A percentile compares a stretch with the other conserved stretches of the same genome.
Conservation (phyloP, 768 basidiomycete species). For the Galerina sulciceps region DNA sequence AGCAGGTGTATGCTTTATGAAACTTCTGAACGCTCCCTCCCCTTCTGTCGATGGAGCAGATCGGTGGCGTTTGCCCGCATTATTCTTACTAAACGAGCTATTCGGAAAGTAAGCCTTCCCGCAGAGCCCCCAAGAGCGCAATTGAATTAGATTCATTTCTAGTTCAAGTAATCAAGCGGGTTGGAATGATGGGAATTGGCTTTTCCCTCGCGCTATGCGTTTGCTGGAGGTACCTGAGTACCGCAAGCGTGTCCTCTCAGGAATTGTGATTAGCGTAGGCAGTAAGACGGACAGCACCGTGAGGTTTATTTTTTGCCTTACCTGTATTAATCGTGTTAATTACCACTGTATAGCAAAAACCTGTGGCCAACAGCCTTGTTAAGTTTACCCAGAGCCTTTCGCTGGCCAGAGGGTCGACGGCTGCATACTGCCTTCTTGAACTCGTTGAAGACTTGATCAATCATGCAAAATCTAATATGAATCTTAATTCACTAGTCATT, state of each 20-base stretch:
- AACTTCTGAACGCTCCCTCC: slow-evolving; percentile 49
- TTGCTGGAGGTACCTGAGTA: slow-evolving; percentile 68
- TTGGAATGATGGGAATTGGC: slow-evolving; percentile 77
- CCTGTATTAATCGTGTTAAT: slow-evolving; percentile 11
- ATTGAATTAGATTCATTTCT: slow-evolving; percentile 3
- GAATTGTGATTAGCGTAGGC: slow-evolving; percentile 79
- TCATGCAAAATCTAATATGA: slow-evolving; percentile 55
- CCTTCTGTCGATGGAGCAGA: slow-evolving; percentile 44
- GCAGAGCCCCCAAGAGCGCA: background rate
- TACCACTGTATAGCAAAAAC: slow-evolving; percentile 58
- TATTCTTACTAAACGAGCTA: slow-evolving; percentile 50
- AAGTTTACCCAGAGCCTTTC: slow-evolving; percentile 61
- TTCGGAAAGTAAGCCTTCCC: slow-evolving; percentile 50
- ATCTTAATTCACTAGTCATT: slow-evolving; percentile 76
- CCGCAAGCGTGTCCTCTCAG: slow-evolving; percentile 63
- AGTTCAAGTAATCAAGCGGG: slow-evolving; percentile 33
- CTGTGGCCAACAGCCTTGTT: slow-evolving; percentile 64
- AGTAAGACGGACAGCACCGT: slow-evolving; percentile 89
- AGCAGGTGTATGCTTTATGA: slow-evolving; percentile 66
- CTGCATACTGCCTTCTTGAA: slow-evolving; percentile 50
- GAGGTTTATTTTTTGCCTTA: slow-evolving; percentile 28
- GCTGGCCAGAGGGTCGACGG: slow-evolving; percentile 27
- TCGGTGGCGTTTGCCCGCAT: slow-evolving; percentile 57
- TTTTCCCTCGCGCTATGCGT: slow-evolving; percentile 75
- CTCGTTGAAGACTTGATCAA: slow-evolving; percentile 62